Evolutionary conservation across 2,329 filamentous ascomycete genomes (phyloP).

Genomic region (Fusarium udum): DNA sequence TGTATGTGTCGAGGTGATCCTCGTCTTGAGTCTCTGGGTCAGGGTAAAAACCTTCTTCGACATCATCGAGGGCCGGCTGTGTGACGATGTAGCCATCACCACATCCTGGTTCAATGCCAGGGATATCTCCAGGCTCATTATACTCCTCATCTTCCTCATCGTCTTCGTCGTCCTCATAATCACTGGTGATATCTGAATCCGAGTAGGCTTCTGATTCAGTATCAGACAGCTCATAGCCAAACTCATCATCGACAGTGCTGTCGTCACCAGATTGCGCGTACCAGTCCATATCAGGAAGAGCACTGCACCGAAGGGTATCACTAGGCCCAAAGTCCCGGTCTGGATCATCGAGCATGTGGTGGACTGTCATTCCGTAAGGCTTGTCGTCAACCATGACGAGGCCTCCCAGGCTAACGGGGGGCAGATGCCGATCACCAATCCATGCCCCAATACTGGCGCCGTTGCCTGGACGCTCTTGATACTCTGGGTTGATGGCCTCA

Average conservation of each 20-base stretch:
- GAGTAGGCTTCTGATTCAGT: constrained; percentile 65
- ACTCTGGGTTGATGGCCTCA: constrained; percentile 73
- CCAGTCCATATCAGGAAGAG: constrained; percentile 52
- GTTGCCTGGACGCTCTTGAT: constrained; percentile 81
- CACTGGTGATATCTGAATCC: constrained; percentile 63
- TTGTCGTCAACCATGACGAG: constrained; percentile 85
- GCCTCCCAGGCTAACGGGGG: constrained; percentile 90
- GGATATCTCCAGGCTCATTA: constrained; percentile 77
- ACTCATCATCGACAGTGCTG: constrained; percentile 62
- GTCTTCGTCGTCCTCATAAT: constrained; percentile 60
- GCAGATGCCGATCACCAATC: constrained; percentile 83
- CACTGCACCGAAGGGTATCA: constrained; percentile 52
- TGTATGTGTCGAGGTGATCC: constrained; percentile 84
- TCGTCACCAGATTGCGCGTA: constrained; percentile 54
- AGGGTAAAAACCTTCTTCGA: constrained; percentile 84
- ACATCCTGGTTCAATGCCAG: constrained; percentile 78
- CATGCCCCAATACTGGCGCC: constrained; percentile 95
- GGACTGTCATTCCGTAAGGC: constrained; percentile 93
- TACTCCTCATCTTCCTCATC: constrained; percentile 66
- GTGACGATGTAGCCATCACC: constrained; percentile 84
- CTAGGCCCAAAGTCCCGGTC: constrained; percentile 54
- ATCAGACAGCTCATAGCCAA: constrained; percentile 69
- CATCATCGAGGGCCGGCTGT: constrained; percentile 89
- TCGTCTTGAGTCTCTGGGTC: constrained; percentile 74
- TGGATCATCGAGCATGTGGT: constrained; percentile 89